These are phyloP conservation scores for Xylaria sp. DNA, from an alignment of 2,329 filamentous ascomycete species.

Conservation along the genomic window DNA sequence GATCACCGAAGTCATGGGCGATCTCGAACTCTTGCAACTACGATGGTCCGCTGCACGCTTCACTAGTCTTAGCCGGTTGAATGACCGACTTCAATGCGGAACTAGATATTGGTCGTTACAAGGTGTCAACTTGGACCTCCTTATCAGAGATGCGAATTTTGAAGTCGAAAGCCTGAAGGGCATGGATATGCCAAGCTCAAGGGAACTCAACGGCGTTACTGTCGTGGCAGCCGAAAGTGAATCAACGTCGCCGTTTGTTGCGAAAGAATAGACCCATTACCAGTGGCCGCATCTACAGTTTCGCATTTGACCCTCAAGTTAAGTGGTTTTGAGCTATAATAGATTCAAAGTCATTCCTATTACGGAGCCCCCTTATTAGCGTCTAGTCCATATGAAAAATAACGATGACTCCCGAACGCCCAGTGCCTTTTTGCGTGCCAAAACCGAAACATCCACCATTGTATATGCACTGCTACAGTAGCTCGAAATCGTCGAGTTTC, in stretches of 20 bases:
- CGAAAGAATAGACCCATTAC: too few relatives aligned
- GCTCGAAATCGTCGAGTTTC: conserved; percentile 93
- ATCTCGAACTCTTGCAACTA: not conserved
- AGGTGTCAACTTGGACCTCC: too few relatives aligned
- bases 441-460: not conserved
- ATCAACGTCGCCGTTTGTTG: too few relatives aligned
- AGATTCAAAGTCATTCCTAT: too few relatives aligned
- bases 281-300: too few relatives aligned
- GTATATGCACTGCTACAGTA: conserved; percentile 59
- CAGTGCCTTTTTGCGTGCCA: conserved; percentile 12
- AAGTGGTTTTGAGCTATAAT: too few relatives aligned
- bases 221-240: too few relatives aligned
- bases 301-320: too few relatives aligned
- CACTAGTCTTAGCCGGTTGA: not conserved
- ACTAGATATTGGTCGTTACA: not conserved
- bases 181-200: not conserved
- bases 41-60: not conserved
- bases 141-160: too few relatives aligned
- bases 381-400: not conserved
- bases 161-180: not conserved
- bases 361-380: too few relatives aligned
- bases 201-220: too few relatives aligned
- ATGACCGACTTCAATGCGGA: not conserved
- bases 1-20: not conserved
- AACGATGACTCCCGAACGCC: conserved; percentile 33